Percentiles rank a stretch among this genome's conserved stretches.
Evolutionary conservation across 495 filamentous ascomycete species (phyloP).

Genomic region (Aspergillus panamensis): DNA sequence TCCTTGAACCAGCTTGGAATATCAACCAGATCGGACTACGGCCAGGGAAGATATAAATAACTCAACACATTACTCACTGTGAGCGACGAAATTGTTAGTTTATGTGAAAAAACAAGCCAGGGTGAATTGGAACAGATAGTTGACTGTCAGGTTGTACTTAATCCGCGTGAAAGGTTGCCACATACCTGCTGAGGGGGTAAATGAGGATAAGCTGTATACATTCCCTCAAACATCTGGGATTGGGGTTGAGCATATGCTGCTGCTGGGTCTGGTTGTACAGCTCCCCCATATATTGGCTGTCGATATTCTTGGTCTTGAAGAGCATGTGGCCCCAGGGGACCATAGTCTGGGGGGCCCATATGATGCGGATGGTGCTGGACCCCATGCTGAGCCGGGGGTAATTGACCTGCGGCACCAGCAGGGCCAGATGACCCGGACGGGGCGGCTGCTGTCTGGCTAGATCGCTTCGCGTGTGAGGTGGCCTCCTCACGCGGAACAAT

Average conservation of each 20-base stretch:
- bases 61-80: too few relatives aligned
- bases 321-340: slow-evolving; percentile 55
- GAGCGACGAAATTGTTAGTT: too few relatives aligned
- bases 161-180: background rate
- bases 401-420: slow-evolving; percentile 42
- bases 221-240: slow-evolving; percentile 79
- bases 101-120: too few relatives aligned
- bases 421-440: slow-evolving; percentile 45
- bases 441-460: slow-evolving; percentile 55
- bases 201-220: slow-evolving; percentile 73
- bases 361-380: slow-evolving; percentile 60
- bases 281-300: slow-evolving; percentile 73
- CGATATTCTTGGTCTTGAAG: slow-evolving; percentile 78
- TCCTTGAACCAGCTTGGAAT: too few relatives aligned
- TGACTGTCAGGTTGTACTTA: too few relatives aligned
- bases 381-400: slow-evolving; percentile 59
- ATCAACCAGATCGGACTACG: too few relatives aligned
- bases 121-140: too few relatives aligned
- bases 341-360: slow-evolving; percentile 67
- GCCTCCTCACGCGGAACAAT: slow-evolving; percentile 97
- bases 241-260: slow-evolving; percentile 70
- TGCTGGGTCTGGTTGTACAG: slow-evolving; percentile 67
- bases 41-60: too few relatives aligned
- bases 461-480: slow-evolving; percentile 73
- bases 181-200: slow-evolving; percentile 84